Evolutionary conservation across 768 basidiomycete species (phyloP).

Genomic region (Lanmaoa pseudosensibilis): DNA sequence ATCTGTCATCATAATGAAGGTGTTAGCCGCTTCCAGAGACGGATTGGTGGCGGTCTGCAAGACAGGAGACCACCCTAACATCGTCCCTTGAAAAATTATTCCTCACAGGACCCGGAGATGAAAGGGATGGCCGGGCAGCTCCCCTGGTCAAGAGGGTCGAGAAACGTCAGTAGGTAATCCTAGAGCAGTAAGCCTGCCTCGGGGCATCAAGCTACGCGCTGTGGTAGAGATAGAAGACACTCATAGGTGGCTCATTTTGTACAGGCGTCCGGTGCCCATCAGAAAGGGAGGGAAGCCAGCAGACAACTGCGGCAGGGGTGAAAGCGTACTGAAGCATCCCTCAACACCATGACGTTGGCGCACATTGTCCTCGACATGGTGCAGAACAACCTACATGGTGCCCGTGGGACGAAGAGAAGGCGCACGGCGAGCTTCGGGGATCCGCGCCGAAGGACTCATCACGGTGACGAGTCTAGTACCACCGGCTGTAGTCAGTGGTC

Average conservation of each 20-base stretch:
- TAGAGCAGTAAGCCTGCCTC: constrained; percentile 6
- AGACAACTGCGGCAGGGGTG: constrained; percentile 12
- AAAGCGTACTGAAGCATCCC: constrained; percentile 5
- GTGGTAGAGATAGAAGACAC: constrained; percentile 23
- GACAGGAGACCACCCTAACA: constrained; percentile 14
- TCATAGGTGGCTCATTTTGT: constrained; percentile 11
- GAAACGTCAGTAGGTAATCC: constrained; percentile 11
- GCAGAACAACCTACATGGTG: constrained; percentile 3
- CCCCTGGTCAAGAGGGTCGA: constrained; percentile 5
- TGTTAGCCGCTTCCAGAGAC: constrained; percentile 5
- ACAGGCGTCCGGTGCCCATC: constrained; percentile 13
- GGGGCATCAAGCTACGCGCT: constrained; percentile 24
- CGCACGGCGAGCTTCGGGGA: constrained; percentile 5
- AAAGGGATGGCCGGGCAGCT: constrained; percentile 10
- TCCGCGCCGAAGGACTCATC: constrained; percentile 10
- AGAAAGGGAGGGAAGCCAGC: constrained; percentile 7
- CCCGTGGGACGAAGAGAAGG: constrained; percentile 11
- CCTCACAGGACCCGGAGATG: constrained; percentile 25
- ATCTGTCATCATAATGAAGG: constrained; percentile 17
- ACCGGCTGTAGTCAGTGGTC: constrained; percentile 8
- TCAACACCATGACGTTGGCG: constrained; percentile 2
- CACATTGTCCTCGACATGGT: constrained; percentile 8
- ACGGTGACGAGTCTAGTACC: constrained; percentile 12
- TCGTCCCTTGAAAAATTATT: constrained; percentile 15
- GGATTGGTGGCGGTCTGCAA: constrained; percentile 21